Percentiles rank a stretch among this genome's conserved stretches.
Evolutionary conservation across 192 early-diverging fungal genomes (phyloP).

Genomic region (Coemansia sp.): DNA sequence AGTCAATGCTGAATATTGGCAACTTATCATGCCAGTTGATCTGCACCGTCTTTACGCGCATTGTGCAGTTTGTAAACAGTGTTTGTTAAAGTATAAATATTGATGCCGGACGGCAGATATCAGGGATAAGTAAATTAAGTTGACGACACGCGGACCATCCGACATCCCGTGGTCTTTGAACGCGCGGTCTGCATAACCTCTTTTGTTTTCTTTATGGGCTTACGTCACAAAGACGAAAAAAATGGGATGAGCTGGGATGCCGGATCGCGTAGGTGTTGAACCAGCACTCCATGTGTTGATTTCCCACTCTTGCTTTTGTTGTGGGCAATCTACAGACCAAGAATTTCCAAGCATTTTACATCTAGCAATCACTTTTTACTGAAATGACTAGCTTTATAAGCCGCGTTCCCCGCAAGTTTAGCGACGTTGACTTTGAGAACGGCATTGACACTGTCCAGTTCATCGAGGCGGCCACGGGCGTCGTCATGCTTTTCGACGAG

Average conservation of each 20-base stretch:
- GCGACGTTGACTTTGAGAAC: conserved; percentile 62
- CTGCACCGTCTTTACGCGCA: conserved; percentile 73
- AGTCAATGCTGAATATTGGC: conserved; percentile 90
- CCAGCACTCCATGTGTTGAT: background rate
- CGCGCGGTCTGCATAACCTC: background rate
- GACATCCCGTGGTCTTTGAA: background rate
- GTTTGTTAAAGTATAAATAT: background rate
- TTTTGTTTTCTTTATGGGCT: background rate
- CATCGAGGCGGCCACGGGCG: conserved; percentile 72
- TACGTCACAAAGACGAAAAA: background rate
- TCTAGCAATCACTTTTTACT: background rate
- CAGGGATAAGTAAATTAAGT: no score
- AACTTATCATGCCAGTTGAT: conserved; percentile 94
- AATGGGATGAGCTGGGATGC: no score
- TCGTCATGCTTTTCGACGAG: conserved; percentile 64
- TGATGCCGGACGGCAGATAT: no score
- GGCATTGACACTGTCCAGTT: conserved; percentile 75
- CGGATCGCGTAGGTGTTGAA: background rate
- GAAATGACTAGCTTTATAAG: conserved; percentile 52
- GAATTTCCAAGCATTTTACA: no score
- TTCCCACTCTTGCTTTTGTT: no score
- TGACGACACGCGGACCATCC: no score
- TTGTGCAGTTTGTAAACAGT: conserved; percentile 7
- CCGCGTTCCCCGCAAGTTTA: conserved; percentile 61
- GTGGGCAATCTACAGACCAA: no score